Evolutionary conservation across 2,329 filamentous ascomycete species (phyloP), one percentile per base, ranked within the genome.

Genomic region (Aspergillus ruber): DNA sequence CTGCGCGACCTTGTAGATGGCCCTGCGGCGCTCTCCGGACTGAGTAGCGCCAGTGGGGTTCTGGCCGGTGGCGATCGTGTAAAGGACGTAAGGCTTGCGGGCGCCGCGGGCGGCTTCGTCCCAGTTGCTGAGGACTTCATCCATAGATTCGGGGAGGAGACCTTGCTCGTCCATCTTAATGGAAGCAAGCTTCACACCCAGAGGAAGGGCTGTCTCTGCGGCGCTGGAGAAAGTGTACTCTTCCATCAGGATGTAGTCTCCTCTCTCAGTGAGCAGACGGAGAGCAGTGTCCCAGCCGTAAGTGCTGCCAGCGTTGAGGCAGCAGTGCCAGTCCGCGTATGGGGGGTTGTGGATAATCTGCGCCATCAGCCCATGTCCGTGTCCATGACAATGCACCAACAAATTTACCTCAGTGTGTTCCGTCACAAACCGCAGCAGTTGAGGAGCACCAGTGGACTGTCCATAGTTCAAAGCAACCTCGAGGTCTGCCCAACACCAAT

Each of bases 391-490:
- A 3, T 38, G 3, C 4, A 9, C 21, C 15, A 10, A n/a, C 12
- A 17, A 25, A 33, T 58, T 46, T 58, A 75, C 73, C 71, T 98
- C 91, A 0, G 90, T 95, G 70, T 97, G 93, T 74, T 98, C 93
- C 0, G 90, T 94, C 44, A 97, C 77, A 72, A 87, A 97, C 50
- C 93, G 84, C 53, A 96, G 74, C 67, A 98, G 76, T 71, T 95
- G 93, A 3, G 89, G 86, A 9, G 88, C 82, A 15, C 93, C 93
- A 15, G 83, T 83, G 7, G 90, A 84, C 71, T 95, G 90, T 29
- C 87, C 88, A 66, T 98, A 98, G 72, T 98, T 97, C 65, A 96
- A 83, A 1, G 86, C 86, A 52, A 94, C 88, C 41, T 87, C 82
- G 44, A 98, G 80, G 70, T 98, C 93, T 73, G 68, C 45, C 57